Conservation (phyloP, 495 filamentous ascomycete species). For the Diplogelasinospora grovesii region DNA sequence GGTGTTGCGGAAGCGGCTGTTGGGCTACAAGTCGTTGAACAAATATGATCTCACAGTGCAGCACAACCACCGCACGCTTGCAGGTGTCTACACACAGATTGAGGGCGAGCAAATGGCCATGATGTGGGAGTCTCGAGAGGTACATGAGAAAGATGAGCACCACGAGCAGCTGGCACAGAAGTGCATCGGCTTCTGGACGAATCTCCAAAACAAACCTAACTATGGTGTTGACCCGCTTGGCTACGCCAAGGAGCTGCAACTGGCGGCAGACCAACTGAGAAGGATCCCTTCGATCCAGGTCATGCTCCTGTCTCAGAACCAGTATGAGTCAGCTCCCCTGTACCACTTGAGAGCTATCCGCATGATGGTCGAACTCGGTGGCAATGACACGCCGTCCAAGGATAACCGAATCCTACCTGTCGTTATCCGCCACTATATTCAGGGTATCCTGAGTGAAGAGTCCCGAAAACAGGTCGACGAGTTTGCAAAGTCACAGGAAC, state of each 20-base stretch:
- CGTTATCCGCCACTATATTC: conserved; percentile 34
- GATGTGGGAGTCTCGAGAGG: conserved; percentile 35
- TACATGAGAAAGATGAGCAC: conserved; percentile 26
- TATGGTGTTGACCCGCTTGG: conserved; percentile 31
- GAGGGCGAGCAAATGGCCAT: conserved; percentile 44
- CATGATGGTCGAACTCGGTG: conserved; percentile 30
- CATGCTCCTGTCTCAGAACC: conserved; percentile 37
- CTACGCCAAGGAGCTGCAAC: conserved; percentile 43
- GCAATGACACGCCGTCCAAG: conserved; percentile 10
- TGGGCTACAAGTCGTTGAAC: conserved; percentile 32
- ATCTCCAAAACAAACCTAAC: conserved; percentile 25
- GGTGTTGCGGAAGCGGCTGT: conserved; percentile 30
- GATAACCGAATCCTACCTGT: conserved; percentile 13
- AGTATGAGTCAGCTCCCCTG: conserved; percentile 34
- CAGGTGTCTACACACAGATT: conserved; percentile 38
- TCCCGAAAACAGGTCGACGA: conserved; percentile 31
- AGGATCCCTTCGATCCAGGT: conserved; percentile 42
- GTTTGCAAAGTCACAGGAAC: conserved; percentile 19
- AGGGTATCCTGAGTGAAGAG: conserved; percentile 32
- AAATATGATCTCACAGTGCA: conserved; percentile 13
- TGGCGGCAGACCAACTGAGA: conserved; percentile 35
- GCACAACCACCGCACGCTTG: conserved; percentile 34
- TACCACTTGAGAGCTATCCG: conserved; percentile 36
- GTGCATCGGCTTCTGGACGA: conserved; percentile 33
- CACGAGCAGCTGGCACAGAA: conserved; percentile 28